These are phyloP conservation scores for Monosporascus cannonballus DNA, from an alignment of 2,329 filamentous ascomycete species.

Conservation along the genomic window DNA sequence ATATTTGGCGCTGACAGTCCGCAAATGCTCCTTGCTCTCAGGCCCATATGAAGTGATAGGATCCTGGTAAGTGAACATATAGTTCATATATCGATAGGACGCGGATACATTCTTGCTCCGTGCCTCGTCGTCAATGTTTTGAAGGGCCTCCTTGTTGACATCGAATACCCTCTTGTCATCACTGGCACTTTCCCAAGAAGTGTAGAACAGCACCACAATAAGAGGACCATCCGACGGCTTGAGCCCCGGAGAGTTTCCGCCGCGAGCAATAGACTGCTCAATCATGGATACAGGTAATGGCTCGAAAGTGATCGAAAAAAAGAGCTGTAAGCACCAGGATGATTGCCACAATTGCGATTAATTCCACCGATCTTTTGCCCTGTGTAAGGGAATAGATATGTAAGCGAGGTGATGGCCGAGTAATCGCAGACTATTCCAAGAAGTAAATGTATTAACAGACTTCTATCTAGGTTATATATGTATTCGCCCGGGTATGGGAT, in stretches of 20 bases:
- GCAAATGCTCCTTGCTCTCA: slow-evolving; percentile 2
- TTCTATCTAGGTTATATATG: no score
- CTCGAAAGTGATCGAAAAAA: slow-evolving; percentile 13
- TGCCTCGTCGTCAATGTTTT: slow-evolving; percentile 7
- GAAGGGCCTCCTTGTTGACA: slow-evolving; percentile 6
- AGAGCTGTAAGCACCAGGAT: no score
- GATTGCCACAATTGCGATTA: no score
- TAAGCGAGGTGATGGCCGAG: no score
- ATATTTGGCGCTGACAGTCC: slow-evolving; percentile 4
- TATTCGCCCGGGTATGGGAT: no score
- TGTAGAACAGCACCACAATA: slow-evolving; percentile 9
- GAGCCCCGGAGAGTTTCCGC: slow-evolving; percentile 12
- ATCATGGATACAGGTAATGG: slow-evolving; percentile 11
- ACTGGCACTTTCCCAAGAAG: slow-evolving; percentile 7
- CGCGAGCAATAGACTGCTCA: slow-evolving; percentile 4
- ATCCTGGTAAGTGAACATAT: slow-evolving; percentile 4
- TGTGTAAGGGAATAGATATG: no score
- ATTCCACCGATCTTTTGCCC: no score
- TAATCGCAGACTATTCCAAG: no score
- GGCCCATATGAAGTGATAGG: slow-evolving; percentile 4
- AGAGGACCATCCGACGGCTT: slow-evolving; percentile 8
- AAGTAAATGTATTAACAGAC: no score
- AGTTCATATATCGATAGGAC: slow-evolving; percentile 6
- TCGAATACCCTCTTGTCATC: slow-evolving; percentile 10
- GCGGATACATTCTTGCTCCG: slow-evolving; percentile 1